These are phyloP conservation scores for Strigomonas oncopelti DNA, from an alignment of 208 protist genomes.

Conservation along the genomic window DNA sequence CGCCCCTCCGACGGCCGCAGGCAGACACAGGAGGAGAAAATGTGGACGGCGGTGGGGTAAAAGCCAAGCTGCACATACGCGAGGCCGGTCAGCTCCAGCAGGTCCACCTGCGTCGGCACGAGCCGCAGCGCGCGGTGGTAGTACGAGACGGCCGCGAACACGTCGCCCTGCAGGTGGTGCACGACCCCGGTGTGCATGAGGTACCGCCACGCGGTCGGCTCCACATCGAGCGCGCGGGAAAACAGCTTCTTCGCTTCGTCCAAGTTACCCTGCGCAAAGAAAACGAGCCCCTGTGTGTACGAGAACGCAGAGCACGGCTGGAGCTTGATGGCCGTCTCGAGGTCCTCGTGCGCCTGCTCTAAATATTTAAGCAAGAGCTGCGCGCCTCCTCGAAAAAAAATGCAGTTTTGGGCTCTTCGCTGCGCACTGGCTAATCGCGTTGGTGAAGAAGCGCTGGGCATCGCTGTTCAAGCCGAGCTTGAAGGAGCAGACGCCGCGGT, in stretches of 20 bases:
- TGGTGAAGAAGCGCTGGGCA: constrained; percentile 63
- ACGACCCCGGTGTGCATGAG: background rate
- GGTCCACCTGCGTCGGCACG: constrained; percentile 31
- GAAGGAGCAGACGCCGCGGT: constrained; percentile 65
- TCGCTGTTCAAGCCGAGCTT: constrained; percentile 44
- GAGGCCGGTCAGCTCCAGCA: constrained; percentile 67
- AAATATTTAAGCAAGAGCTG: constrained; percentile 50
- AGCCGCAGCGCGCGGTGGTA: constrained; percentile 32
- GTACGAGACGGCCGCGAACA: background rate
- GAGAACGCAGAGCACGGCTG: constrained; percentile 38
- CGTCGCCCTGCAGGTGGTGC: background rate
- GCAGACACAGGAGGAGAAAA: constrained; percentile 33
- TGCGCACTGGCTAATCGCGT: constrained; percentile 48
- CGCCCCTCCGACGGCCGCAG: background rate
- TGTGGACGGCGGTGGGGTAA: constrained; percentile 66
- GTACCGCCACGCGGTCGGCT: background rate
- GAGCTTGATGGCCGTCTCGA: constrained; percentile 58
- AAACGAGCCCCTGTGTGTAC: constrained; percentile 47
- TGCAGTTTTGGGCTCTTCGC: constrained; percentile 35
- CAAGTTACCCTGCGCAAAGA: constrained; percentile 3
- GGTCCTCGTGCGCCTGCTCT: constrained; percentile 42
- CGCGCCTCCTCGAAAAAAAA: constrained; percentile 78
- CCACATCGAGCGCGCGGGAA: background rate
- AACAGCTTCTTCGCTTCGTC: background rate
- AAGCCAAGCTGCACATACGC: constrained; percentile 72